A percentile compares a stretch with the other conserved stretches of the same genome.
These are phyloP conservation scores for Salix arbutifolia DNA, from an alignment of 345 rosid species.

Conservation along the genomic window DNA sequence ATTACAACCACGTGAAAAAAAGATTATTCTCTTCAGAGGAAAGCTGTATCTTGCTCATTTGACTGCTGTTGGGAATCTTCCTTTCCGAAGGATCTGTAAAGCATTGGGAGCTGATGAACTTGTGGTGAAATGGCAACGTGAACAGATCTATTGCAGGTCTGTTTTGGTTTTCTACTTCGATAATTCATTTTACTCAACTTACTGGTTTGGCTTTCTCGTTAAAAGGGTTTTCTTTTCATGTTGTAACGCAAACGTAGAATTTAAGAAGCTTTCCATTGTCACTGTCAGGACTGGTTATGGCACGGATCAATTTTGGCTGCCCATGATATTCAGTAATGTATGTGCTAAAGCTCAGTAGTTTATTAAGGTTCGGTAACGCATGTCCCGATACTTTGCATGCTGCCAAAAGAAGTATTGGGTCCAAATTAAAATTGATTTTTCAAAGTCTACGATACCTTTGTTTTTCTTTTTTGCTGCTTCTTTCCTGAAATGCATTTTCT, in stretches of 20 bases:
- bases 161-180: constrained; percentile 1
- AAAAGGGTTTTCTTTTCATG: not conserved
- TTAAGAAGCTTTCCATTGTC: not conserved
- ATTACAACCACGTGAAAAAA: constrained; percentile 73
- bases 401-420: no score
- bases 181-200: not conserved
- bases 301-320: not conserved
- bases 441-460: not conserved
- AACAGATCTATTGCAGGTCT: constrained; percentile 88
- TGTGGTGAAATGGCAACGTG: constrained; percentile 99
- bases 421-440: no score
- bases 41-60: constrained; percentile 91
- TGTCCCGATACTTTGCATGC: not conserved
- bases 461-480: not conserved
- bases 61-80: constrained; percentile 96
- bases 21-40: constrained; percentile 79
- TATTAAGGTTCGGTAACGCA: no score
- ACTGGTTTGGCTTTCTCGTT: not conserved
- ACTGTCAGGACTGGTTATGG: not conserved
- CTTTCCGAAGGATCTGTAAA: constrained; percentile 93
- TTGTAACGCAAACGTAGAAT: not conserved
- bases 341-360: not conserved
- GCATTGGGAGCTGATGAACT: constrained; percentile 80
- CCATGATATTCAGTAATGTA: not conserved
- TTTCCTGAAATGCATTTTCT: constrained; percentile 7